A percentile compares a stretch with the other conserved stretches of the same genome.
These are phyloP conservation scores for Diaporthe capsici DNA, from an alignment of 2,329 filamentous ascomycete genomes.

Conservation along the genomic window DNA sequence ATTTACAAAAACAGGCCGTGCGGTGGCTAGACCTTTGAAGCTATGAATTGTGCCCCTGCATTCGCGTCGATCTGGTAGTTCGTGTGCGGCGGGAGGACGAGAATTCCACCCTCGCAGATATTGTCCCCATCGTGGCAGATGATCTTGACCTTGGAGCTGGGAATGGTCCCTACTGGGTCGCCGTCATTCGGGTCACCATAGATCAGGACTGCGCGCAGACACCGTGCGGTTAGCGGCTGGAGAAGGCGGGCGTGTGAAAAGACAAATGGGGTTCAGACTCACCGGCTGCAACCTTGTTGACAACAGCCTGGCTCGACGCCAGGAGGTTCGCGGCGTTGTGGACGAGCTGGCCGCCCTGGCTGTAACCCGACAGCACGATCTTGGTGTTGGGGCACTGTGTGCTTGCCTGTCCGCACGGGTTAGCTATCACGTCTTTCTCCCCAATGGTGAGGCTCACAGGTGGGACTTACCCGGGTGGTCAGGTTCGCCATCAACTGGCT, in stretches of 20 bases:
- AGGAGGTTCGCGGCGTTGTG: slow-evolving; percentile 47
- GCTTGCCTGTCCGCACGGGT: slow-evolving; percentile 22
- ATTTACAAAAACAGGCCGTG: not conserved
- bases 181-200: slow-evolving; percentile 47
- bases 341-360: slow-evolving; percentile 50
- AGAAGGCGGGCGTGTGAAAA: not conserved
- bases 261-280: not conserved
- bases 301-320: slow-evolving; percentile 35
- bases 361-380: slow-evolving; percentile 58
- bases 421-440: not conserved
- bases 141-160: slow-evolving; percentile 38
- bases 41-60: slow-evolving; percentile 35
- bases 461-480: slow-evolving; percentile 16
- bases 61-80: slow-evolving; percentile 40
- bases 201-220: slow-evolving; percentile 42
- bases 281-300: slow-evolving; percentile 43
- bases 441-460: not conserved
- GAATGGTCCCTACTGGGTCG: slow-evolving; percentile 38
- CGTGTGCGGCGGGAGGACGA: slow-evolving; percentile 30
- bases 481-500: slow-evolving; percentile 38
- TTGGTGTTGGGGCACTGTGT: slow-evolving; percentile 55
- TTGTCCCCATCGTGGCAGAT: slow-evolving; percentile 43
- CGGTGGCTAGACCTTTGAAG: slow-evolving; percentile 19
- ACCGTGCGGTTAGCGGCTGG: not conserved
- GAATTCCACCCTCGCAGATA: slow-evolving; percentile 40